Conservation (phyloP, 2,329 filamentous ascomycete genomes). For the Xylariaceae sp. region DNA sequence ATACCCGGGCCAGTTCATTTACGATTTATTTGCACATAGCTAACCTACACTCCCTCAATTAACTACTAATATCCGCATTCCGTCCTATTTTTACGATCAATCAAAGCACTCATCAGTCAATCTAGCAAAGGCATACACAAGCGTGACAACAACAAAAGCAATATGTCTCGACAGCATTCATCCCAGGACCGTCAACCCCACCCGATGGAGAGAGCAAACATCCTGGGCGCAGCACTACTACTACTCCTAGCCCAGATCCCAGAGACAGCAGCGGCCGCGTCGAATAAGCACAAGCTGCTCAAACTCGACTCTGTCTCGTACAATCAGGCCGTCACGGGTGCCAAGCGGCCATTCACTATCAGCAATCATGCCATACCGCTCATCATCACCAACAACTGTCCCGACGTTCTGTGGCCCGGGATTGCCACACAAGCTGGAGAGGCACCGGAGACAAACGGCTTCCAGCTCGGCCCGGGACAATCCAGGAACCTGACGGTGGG, state of each 20-base stretch:
- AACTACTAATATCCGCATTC: neutral
- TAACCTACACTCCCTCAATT: neutral
- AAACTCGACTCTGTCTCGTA: slow-evolving; percentile 29
- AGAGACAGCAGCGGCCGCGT: slow-evolving; percentile 23
- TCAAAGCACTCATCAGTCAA: neutral
- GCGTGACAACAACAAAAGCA: slow-evolving; percentile 7
- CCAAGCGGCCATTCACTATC: slow-evolving; percentile 26
- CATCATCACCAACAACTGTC: slow-evolving; percentile 65
- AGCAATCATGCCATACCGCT: slow-evolving; percentile 46
- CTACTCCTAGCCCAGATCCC: slow-evolving; percentile 16
- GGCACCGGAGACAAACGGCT: slow-evolving; percentile 62
- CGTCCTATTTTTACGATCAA: neutral
- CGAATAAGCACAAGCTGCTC: slow-evolving; percentile 29
- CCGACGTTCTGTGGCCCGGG: slow-evolving; percentile 68
- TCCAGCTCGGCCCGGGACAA: slow-evolving; percentile 55
- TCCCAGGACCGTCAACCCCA: neutral
- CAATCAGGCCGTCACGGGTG: slow-evolving; percentile 19
- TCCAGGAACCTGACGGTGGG: slow-evolving; percentile 60
- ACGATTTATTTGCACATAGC: neutral
- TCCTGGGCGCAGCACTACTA: slow-evolving; percentile 15
- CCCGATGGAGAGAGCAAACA: neutral
- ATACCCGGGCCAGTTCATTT: neutral
- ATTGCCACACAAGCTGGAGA: slow-evolving; percentile 67
- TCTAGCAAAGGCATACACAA: neutral
- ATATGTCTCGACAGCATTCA: slow-evolving; percentile 13